phyloP scores from a whole-genome alignment of 257 asterid species.

The Ligustrum vulgare region DNA sequence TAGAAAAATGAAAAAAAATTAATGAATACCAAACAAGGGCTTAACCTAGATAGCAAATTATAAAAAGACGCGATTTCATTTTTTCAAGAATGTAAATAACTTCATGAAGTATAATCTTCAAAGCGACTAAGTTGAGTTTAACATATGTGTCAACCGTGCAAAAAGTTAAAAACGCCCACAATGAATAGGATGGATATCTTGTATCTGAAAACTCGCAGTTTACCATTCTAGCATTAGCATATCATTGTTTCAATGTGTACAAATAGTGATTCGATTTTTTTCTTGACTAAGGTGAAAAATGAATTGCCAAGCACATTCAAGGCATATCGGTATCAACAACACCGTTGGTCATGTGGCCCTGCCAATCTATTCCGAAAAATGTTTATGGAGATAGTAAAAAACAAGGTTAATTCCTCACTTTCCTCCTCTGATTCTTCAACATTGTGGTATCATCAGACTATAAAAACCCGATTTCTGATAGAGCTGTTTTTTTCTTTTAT shows the following conservation, averaged over 20 bases:
- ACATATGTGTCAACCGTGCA: not conserved
- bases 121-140: not conserved
- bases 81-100: not conserved
- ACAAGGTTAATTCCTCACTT: conserved; percentile 50
- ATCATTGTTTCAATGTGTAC: too few species aligned
- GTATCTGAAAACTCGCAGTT: not conserved
- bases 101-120: not conserved
- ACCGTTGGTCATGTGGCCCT: conserved; percentile 99
- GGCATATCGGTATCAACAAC: conserved; percentile 92
- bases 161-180: not conserved
- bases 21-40: too few species aligned
- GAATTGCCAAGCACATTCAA: conserved; percentile 94
- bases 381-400: conserved; percentile 68
- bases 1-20: too few species aligned
- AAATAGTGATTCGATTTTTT: not conserved
- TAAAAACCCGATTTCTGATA: not conserved
- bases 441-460: not conserved
- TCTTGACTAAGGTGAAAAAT: conserved; percentile 65
- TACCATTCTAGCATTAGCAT: not conserved
- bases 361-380: conserved; percentile 89
- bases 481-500: not conserved
- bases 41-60: not conserved
- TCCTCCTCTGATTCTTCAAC: not conserved
- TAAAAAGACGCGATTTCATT: not conserved
- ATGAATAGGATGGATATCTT: not conserved